These are phyloP conservation scores for Fusarium robinianum DNA, from an alignment of 2,329 filamentous ascomycete genomes.

Conservation along the genomic window DNA sequence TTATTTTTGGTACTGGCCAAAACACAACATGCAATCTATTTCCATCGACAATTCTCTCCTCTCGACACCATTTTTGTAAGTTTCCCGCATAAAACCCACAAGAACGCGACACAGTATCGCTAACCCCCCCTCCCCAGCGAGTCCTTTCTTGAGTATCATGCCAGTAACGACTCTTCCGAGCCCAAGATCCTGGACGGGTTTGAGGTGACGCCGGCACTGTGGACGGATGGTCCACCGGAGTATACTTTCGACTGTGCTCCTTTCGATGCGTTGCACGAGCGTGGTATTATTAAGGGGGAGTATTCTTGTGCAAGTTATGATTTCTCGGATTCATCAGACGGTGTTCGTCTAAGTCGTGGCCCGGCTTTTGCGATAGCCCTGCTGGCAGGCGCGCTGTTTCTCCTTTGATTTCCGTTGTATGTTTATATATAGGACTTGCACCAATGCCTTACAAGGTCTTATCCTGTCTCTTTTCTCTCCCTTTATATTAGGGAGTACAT, in stretches of 20 bases:
- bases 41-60: conserved; percentile 6
- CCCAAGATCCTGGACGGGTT: conserved; percentile 16
- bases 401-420: no score
- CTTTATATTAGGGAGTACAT: no score
- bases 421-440: no score
- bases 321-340: not conserved
- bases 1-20: conserved; percentile 23
- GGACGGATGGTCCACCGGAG: not conserved
- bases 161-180: conserved; percentile 5
- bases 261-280: conserved; percentile 12
- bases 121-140: conserved; percentile 1
- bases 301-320: conserved; percentile 6
- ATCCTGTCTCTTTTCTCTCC: no score
- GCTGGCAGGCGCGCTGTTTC: not conserved
- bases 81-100: not conserved
- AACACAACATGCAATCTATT: conserved; percentile 12
- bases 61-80: conserved; percentile 22
- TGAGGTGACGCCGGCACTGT: not conserved
- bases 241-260: conserved; percentile 21
- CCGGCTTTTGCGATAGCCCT: not conserved
- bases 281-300: conserved; percentile 7
- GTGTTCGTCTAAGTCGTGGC: not conserved
- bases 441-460: no score
- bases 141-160: conserved; percentile 16
- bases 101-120: not conserved